These are phyloP conservation scores for Tuctoria greenei DNA, from an alignment of 176 grass and related monocot species.

Conservation along the genomic window DNA sequence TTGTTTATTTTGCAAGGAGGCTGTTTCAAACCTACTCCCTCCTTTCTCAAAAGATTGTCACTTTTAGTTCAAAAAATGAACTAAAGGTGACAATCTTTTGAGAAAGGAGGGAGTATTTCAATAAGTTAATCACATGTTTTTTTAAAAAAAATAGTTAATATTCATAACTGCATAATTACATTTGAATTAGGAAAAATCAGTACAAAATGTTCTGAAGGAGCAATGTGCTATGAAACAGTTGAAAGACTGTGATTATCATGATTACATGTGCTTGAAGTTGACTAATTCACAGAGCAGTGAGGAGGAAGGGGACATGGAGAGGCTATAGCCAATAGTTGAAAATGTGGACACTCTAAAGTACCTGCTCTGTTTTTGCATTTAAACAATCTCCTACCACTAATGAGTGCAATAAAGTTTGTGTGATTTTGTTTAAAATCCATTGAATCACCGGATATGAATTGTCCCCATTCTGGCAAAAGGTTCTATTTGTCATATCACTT, in stretches of 20 bases:
- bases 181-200: background rate
- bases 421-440: conserved; percentile 9
- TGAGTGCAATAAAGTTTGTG: conserved; percentile 12
- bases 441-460: background rate
- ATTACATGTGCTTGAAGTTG: background rate
- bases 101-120: too few species aligned
- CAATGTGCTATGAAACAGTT: background rate
- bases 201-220: background rate
- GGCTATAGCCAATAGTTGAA: background rate
- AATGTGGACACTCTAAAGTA: background rate
- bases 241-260: background rate
- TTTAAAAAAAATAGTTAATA: background rate
- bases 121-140: too few species aligned
- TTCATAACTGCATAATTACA: background rate
- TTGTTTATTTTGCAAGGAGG: background rate
- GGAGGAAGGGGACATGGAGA: background rate
- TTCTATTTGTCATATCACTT: background rate
- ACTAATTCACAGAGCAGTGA: background rate
- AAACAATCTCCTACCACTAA: background rate
- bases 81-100: too few species aligned
- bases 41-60: too few species aligned
- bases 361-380: background rate
- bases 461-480: background rate
- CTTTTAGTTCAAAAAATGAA: too few species aligned
- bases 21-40: too few species aligned